A percentile compares a stretch with the other conserved stretches of the same genome.
These are phyloP conservation scores for Epichloe coenophiala DNA, from an alignment of 2,329 filamentous ascomycete species.

Conservation along the genomic window DNA sequence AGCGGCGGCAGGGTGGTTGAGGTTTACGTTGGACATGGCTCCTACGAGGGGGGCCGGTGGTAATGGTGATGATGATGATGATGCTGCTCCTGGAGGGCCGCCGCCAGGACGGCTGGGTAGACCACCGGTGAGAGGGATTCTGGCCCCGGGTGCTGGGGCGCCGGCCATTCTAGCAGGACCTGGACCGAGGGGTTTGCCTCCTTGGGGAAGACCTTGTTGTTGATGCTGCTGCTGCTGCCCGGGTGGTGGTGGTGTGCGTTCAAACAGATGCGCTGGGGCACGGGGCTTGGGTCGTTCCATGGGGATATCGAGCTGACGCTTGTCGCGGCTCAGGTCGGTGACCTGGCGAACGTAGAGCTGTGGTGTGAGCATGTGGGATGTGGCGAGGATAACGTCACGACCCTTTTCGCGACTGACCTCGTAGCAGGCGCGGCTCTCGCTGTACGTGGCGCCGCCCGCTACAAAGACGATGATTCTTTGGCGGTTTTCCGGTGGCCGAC, in stretches of 20 bases:
- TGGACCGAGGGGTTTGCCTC: background rate
- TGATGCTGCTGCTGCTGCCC: constrained; percentile 24
- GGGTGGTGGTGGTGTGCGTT: constrained; percentile 45
- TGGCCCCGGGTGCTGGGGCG: background rate
- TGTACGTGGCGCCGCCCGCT: constrained; percentile 89
- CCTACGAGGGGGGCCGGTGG: constrained; percentile 35
- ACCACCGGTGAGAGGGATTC: constrained; percentile 8
- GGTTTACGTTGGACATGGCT: constrained; percentile 41
- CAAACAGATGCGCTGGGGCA: constrained; percentile 76
- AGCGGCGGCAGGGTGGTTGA: constrained; percentile 22
- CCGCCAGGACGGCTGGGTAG: constrained; percentile 14
- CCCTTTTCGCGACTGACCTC: constrained; percentile 60
- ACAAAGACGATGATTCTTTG: constrained; percentile 90
- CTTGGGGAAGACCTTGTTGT: constrained; percentile 1
- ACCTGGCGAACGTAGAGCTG: constrained; percentile 72
- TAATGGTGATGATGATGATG: background rate
- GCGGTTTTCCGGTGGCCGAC: constrained; percentile 60
- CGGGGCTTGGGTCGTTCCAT: constrained; percentile 66
- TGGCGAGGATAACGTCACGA: constrained; percentile 76
- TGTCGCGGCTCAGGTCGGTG: constrained; percentile 62
- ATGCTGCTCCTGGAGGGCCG: too few relatives aligned
- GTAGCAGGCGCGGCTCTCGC: constrained; percentile 80
- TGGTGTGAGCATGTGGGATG: constrained; percentile 86
- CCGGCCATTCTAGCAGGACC: constrained; percentile 2
- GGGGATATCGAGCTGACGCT: constrained; percentile 65